Evolutionary conservation across 257 asterid species (phyloP), one percentile per base, ranked within the genome.

Genomic region (Verbascum thapsus): DNA sequence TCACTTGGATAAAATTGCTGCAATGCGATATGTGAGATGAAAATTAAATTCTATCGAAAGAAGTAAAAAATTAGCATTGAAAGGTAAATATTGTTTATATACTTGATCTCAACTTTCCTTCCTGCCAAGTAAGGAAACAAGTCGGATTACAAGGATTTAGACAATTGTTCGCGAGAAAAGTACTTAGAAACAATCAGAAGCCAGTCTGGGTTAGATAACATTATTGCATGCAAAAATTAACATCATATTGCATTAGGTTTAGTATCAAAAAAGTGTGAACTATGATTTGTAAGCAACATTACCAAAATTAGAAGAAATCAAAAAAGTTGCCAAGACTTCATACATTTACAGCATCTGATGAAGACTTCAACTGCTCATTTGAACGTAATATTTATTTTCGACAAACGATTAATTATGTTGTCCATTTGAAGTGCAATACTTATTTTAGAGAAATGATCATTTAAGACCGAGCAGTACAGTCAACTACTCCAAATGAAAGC

Each of bases 81-180:
- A 56, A 35, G 17, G 51, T 39, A 20, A 13, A 37, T n/a, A 13
- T 19, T 16, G 35, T 11, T 35, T 44, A 61, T 10, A 34, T 47
- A 26, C n/a, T n/a, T 8, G 15, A 26, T 9, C 43, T 23, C 22
- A n/a, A 32, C 56, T 35, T 34, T 20, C 35, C 18, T 13, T 56
- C 16, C 37, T 19, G n/a, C 41, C 41, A 35, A n/a, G n/a, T n/a
- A 34, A 43, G 57, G 56, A 56, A 66, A 6, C 6, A 56, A 56
- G 64, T 49, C 54, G n/a, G 48, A 60, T 41, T 17, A 50, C 18
- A 59, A 47, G 17, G 30, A 63, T 30, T 39, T n/a, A 41, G 49
- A 23, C 15, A 64, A 17, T 45, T 38, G 50, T 41, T n/a, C n/a
- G 15, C 41, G 8, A 22, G 50, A 17, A n/a, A 58, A 38, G 32